Evolutionary conservation across 805 yeast genomes (phyloP).

Genomic region (Yarrowia keelungensis): DNA sequence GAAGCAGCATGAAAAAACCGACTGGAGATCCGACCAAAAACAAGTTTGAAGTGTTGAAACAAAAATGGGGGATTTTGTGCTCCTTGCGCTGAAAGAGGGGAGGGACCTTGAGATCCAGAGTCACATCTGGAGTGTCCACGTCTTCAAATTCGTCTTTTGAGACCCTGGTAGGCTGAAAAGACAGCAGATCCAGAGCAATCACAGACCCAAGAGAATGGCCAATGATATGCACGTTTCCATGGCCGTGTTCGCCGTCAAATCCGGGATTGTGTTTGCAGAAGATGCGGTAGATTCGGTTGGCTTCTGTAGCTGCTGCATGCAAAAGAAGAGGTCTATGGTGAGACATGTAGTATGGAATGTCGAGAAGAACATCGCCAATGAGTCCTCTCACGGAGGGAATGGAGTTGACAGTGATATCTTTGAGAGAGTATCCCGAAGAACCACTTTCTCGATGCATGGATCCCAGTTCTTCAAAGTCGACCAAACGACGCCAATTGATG

Average conservation of each 20-base stretch:
- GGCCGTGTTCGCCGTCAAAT: conserved; percentile 52
- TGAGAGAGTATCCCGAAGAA: conserved; percentile 58
- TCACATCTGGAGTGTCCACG: conserved; percentile 37
- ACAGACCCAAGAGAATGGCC: conserved; percentile 95
- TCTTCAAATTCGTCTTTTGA: conserved; percentile 42
- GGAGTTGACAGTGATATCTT: conserved; percentile 78
- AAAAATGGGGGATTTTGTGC: conserved; percentile 54
- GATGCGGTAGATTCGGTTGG: conserved; percentile 69
- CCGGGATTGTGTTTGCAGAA: conserved; percentile 73
- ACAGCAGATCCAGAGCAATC: conserved; percentile 75
- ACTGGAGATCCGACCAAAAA: conserved; percentile 88
- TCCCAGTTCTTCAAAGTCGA: conserved; percentile 51
- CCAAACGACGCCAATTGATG: conserved; percentile 84
- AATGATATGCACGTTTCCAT: conserved; percentile 71
- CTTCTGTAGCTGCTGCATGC: conserved; percentile 68
- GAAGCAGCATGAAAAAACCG: conserved; percentile 65
- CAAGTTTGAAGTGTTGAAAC: conserved; percentile 74
- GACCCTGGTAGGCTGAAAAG: conserved; percentile 51
- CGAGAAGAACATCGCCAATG: conserved; percentile 85
- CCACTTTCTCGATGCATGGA: conserved; percentile 21
- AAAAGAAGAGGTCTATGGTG: conserved; percentile 68
- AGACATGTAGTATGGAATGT: conserved; percentile 80
- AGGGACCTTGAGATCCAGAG: conserved; percentile 26
- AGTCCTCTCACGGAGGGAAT: conserved; percentile 76
- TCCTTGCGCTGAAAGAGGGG: conserved; percentile 10